Evolutionary conservation across 1,139 yeast species (phyloP), one percentile per base, ranked within the genome.

Genomic region (Hansenula anomala): DNA sequence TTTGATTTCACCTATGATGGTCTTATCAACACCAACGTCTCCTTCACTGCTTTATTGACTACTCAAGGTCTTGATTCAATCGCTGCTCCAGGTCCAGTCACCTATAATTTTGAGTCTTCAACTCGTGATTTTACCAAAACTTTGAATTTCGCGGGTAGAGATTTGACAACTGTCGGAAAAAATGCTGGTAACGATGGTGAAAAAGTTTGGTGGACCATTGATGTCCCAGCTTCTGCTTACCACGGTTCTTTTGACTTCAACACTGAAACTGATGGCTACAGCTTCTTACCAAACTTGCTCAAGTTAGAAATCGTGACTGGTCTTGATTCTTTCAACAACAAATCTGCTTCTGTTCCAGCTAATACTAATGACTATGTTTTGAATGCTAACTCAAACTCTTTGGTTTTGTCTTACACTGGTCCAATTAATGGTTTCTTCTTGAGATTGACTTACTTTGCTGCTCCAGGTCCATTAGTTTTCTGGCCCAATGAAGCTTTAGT

Each of bases 51-150:
- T 16, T 28, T 30, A 14, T 36, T 43, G 30, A 33, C 42, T 13
- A n/a, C 22, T 9, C 30, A 16, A 15, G 41, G 31, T 22, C 30
- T 34, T 24, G 32, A 32, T 29, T 28, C 40, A 24, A 35, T 43
- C 28, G 18, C 38, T 25, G 30, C 34, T 14, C 43, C 45, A 23
- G 28, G 27, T 7, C 5, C 32, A 11, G 29, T 29, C 16, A 27
- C 41, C 6, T 43, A 19, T 27, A 35, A 36, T 17, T 33, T 41
- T 24, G 36, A 36, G 12, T 29, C 45, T 6, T 37, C 45, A 12
- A 34, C 40, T 15, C 45, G 47, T 36, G n/a, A 33, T 12, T 41
- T 41, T 39, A 22, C 31, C 11, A 33, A 29, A 14, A 11, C 35
- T 15, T 36, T 41, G 17, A 18, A 27, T 17, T 36, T 34, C 19